These are phyloP conservation scores for Wallacemonas sp. DNA, from an alignment of 208 protist species.

Conservation along the genomic window DNA sequence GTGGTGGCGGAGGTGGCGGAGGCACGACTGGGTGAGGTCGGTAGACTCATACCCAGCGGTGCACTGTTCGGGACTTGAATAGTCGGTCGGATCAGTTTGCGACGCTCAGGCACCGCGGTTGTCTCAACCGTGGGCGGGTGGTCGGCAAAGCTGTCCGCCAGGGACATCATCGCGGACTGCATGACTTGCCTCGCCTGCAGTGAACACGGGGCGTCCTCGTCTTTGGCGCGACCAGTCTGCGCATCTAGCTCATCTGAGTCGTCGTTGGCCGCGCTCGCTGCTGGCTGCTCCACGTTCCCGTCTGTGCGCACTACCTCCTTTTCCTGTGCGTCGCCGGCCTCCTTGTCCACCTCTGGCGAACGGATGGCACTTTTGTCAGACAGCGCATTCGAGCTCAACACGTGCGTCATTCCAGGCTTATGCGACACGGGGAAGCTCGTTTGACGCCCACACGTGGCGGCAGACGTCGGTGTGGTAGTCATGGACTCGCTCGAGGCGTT, in stretches of 20 bases:
- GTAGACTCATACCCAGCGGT: background rate
- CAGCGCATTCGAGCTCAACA: background rate
- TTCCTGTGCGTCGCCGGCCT: background rate
- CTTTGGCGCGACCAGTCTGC: too few relatives aligned
- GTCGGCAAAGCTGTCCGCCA: background rate
- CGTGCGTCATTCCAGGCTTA: background rate
- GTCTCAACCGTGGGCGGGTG: constrained; percentile 10
- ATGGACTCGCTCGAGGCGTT: constrained; percentile 8
- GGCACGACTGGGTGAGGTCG: too few relatives aligned
- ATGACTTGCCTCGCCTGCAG: background rate
- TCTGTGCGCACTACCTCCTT: too few relatives aligned
- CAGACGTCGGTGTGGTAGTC: background rate
- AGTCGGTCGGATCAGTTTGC: background rate
- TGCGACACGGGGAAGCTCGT: background rate
- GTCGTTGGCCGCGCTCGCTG: too few relatives aligned
- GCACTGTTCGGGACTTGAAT: constrained; percentile 2
- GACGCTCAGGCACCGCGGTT: constrained; percentile 12
- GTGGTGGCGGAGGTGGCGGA: too few relatives aligned
- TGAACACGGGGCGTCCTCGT: background rate
- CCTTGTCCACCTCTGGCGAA: background rate
- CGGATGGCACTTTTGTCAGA: background rate
- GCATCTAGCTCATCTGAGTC: too few relatives aligned
- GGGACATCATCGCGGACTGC: background rate
- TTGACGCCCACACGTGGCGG: background rate
- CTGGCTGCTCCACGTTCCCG: too few relatives aligned